Evolutionary conservation across 495 filamentous ascomycete genomes (phyloP).

Genomic region (Penicillium dipodomyicola): DNA sequence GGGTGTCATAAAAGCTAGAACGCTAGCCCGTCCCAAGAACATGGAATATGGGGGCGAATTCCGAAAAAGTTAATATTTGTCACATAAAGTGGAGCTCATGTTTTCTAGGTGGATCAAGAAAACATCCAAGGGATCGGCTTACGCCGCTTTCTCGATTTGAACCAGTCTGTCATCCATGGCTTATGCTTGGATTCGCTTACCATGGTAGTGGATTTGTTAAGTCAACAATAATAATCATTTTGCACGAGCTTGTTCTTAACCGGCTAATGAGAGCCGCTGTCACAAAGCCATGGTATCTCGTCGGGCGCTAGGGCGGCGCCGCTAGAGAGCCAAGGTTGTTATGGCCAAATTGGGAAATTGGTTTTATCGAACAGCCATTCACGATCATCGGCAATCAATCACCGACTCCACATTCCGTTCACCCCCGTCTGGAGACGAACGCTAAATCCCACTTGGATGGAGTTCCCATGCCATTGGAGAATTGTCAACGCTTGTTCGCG

Average conservation of each 20-base stretch:
- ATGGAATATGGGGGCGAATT: background rate
- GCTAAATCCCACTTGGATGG: background rate
- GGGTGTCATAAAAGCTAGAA: background rate
- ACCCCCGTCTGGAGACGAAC: slow-evolving; percentile 6
- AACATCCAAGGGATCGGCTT: background rate
- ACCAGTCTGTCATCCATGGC: background rate
- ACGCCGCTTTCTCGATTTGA: background rate
- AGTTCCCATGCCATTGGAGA: slow-evolving; percentile 4
- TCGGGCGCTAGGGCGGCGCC: slow-evolving; percentile 8
- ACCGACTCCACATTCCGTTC: slow-evolving; percentile 18
- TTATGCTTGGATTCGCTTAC: background rate
- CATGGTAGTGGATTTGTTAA: background rate
- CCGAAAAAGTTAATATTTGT: background rate
- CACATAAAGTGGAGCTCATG: background rate
- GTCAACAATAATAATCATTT: no score
- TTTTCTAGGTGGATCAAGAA: background rate
- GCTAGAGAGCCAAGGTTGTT: slow-evolving; percentile 9
- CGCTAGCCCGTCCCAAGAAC: background rate
- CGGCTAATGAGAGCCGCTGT: background rate
- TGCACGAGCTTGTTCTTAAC: background rate
- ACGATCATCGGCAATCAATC: background rate
- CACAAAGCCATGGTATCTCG: background rate
- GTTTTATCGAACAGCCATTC: slow-evolving; percentile 6
- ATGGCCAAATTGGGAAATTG: background rate
- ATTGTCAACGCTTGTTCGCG: background rate